These are phyloP conservation scores for Gamsiella multidivaricata DNA, from an alignment of 192 early-diverging fungal species.

Conservation along the genomic window DNA sequence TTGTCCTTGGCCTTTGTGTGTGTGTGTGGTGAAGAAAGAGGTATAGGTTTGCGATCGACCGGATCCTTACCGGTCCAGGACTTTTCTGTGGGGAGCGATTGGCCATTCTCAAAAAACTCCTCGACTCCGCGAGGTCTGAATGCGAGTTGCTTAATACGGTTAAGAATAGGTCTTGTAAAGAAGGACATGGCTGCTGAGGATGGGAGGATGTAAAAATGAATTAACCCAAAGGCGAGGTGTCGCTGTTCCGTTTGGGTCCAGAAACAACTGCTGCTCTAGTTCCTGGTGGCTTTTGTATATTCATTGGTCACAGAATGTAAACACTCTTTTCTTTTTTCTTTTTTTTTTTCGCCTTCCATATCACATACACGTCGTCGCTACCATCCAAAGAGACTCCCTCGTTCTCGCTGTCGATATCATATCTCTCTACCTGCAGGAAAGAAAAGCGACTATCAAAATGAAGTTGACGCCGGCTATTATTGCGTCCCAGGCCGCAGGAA, in stretches of 20 bases:
- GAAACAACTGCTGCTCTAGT: too few species aligned
- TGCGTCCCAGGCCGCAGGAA: slow-evolving; percentile 34
- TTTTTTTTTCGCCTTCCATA: slow-evolving; percentile 7
- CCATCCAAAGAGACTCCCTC: too few species aligned
- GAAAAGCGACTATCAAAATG: slow-evolving; percentile 30
- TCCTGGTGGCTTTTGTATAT: not conserved
- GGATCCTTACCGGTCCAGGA: slow-evolving; percentile 60
- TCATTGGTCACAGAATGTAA: slow-evolving; percentile 5
- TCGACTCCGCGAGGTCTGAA: slow-evolving; percentile 67
- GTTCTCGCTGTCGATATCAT: too few species aligned
- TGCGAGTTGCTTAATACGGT: slow-evolving; percentile 58
- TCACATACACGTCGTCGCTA: too few species aligned
- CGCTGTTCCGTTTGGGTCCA: too few species aligned
- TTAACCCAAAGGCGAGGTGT: too few species aligned
- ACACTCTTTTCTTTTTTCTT: slow-evolving; percentile 16
- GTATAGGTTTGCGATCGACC: not conserved
- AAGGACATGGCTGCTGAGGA: slow-evolving; percentile 55
- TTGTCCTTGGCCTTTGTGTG: too few species aligned
- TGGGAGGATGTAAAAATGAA: too few species aligned
- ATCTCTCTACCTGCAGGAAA: not conserved
- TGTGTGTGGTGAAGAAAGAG: not conserved
- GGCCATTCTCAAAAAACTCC: slow-evolving; percentile 70
- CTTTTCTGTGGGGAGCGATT: slow-evolving; percentile 59
- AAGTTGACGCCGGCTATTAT: slow-evolving; percentile 63
- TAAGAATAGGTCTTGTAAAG: slow-evolving; percentile 44